These are phyloP conservation scores for Reutealis trisperma DNA, from an alignment of 345 rosid species.

Conservation along the genomic window DNA sequence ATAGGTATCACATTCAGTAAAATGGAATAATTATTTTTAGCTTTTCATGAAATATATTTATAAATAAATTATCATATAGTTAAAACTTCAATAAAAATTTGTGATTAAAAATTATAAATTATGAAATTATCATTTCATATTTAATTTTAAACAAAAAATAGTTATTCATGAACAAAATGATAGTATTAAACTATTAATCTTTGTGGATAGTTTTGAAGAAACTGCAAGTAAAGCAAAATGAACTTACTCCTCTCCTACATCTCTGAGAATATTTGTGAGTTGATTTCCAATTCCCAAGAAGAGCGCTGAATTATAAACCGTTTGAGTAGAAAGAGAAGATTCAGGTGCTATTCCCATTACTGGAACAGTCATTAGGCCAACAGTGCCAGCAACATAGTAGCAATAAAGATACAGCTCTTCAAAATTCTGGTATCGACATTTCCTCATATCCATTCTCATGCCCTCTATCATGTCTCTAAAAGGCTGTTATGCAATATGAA, in stretches of 20 bases:
- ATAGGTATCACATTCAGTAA: too few relatives aligned
- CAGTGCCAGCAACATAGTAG: conserved; percentile 61
- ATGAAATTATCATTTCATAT: too few relatives aligned
- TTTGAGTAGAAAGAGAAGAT: conserved; percentile 34
- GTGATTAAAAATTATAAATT: too few relatives aligned
- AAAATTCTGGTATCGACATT: conserved; percentile 47
- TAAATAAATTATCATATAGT: too few relatives aligned
- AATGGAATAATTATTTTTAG: too few relatives aligned
- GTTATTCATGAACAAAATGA: too few relatives aligned
- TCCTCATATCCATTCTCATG: conserved; percentile 61
- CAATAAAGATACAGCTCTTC: conserved; percentile 58
- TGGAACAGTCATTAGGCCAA: conserved; percentile 62
- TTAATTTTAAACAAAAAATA: too few relatives aligned
- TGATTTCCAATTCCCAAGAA: conserved; percentile 60
- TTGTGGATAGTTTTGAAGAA: not conserved
- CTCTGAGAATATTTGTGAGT: conserved; percentile 64
- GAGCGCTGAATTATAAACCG: conserved; percentile 48
- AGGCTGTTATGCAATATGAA: conserved; percentile 32
- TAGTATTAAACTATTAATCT: too few relatives aligned
- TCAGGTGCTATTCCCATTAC: conserved; percentile 61
- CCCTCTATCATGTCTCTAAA: conserved; percentile 67
- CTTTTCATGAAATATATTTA: too few relatives aligned
- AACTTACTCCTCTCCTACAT: conserved; percentile 64
- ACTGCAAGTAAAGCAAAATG: not conserved
- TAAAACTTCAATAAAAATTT: too few relatives aligned